Conservation (phyloP, 768 basidiomycete species). For the Pisolithus tinctorius region DNA sequence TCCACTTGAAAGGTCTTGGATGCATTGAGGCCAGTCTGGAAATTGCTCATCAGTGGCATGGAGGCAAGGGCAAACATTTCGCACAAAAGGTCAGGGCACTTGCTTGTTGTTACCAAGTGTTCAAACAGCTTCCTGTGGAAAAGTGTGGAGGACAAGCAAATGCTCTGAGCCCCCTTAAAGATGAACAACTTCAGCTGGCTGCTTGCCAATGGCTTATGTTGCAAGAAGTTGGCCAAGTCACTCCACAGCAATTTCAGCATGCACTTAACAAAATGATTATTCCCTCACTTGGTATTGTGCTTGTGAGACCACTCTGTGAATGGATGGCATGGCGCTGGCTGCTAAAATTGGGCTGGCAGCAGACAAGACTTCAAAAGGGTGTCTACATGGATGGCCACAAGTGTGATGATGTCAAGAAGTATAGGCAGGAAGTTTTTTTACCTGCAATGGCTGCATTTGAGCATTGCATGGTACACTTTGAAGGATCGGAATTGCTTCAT, state of each 20-base stretch:
- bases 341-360: constrained; percentile 9
- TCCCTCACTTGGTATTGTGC: constrained; percentile 22
- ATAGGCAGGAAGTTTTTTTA: constrained; percentile 12
- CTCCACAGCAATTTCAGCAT: constrained; percentile 17
- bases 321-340: constrained; percentile 9
- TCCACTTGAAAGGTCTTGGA: constrained; percentile 14
- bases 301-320: constrained; percentile 18
- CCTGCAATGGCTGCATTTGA: constrained; percentile 18
- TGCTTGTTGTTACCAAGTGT: constrained; percentile 31
- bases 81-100: constrained; percentile 23
- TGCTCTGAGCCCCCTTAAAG: constrained; percentile 6
- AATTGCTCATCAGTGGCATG: constrained; percentile 35
- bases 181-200: neutral
- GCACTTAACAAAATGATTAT: constrained; percentile 26
- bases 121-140: constrained; percentile 28
- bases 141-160: constrained; percentile 16
- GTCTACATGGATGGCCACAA: constrained; percentile 12
- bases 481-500: constrained; percentile 11
- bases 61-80: constrained; percentile 22
- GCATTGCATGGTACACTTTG: constrained; percentile 9
- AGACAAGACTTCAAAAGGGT: constrained; percentile 1
- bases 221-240: constrained; percentile 24
- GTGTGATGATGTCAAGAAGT: neutral
- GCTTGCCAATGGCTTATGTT: constrained; percentile 15
- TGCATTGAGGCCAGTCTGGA: constrained; percentile 25